Evolutionary conservation across 805 yeast species (phyloP).

Genomic region (Ogataea minuta): DNA sequence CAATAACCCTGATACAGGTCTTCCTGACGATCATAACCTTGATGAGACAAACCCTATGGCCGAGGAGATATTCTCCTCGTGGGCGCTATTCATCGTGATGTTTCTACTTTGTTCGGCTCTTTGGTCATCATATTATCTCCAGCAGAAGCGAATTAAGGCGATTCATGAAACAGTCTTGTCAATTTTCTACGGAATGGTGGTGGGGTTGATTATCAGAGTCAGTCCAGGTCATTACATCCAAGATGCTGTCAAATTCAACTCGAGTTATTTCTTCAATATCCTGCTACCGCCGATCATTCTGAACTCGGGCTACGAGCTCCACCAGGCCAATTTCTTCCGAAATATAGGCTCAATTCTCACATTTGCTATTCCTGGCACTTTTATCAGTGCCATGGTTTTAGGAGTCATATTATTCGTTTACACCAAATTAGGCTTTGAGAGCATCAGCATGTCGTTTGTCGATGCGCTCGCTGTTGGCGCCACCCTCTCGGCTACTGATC

Average conservation of each 20-base stretch:
- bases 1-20: slow-evolving; percentile 39
- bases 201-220: slow-evolving; percentile 85
- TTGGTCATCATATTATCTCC: slow-evolving; percentile 93
- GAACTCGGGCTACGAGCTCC: slow-evolving; percentile 94
- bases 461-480: slow-evolving; percentile 98
- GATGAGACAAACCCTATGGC: slow-evolving; percentile 80
- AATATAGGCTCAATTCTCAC: slow-evolving; percentile 87
- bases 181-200: slow-evolving; percentile 94
- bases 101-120: slow-evolving; percentile 80
- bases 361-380: slow-evolving; percentile 97
- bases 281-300: slow-evolving; percentile 93
- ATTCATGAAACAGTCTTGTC: slow-evolving; percentile 97
- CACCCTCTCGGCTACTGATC: slow-evolving; percentile 96
- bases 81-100: slow-evolving; percentile 91
- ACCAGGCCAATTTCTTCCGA: slow-evolving; percentile 91
- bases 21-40: slow-evolving; percentile 48
- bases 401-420: slow-evolving; percentile 87
- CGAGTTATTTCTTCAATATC: slow-evolving; percentile 90
- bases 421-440: slow-evolving; percentile 90
- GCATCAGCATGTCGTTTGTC: slow-evolving; percentile 85
- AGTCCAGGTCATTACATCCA: slow-evolving; percentile 97
- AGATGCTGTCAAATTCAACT: slow-evolving; percentile 92
- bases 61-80: slow-evolving; percentile 93
- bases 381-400: slow-evolving; percentile 83
- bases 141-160: slow-evolving; percentile 87